Evolutionary conservation across 352 stramenopile species (phyloP).

Genomic region (Phytopythium boreale): DNA sequence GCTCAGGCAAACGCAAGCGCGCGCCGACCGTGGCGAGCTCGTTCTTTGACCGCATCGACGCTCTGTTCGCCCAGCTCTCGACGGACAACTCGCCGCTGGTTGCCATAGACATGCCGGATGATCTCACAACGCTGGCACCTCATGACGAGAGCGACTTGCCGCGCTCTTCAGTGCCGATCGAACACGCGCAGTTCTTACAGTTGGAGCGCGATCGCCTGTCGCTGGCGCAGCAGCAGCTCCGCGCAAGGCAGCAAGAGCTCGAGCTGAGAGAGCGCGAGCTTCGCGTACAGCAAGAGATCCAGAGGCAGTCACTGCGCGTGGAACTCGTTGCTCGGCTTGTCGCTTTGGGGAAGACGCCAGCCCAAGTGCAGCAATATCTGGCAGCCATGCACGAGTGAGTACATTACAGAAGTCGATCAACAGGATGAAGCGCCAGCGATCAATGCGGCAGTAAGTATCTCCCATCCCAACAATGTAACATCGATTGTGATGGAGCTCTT

Average conservation of each 20-base stretch:
- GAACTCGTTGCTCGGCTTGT: conserved; percentile 9
- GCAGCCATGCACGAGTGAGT: conserved; percentile 21
- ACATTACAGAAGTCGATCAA: conserved; percentile 7
- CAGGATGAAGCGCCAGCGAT: conserved; percentile 4
- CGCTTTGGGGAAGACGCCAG: conserved; percentile 24
- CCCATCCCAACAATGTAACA: conserved; percentile 6
- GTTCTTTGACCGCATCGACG: conserved; percentile 29
- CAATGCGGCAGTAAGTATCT: background rate
- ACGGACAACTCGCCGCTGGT: background rate
- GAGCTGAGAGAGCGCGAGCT: conserved; percentile 30
- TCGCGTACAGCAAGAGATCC: background rate
- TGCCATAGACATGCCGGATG: background rate
- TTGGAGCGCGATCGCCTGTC: conserved; percentile 40
- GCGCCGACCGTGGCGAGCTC: background rate
- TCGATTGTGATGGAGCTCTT: background rate
- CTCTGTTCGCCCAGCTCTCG: conserved; percentile 13
- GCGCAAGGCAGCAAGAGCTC: conserved; percentile 34
- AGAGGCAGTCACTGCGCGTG: conserved; percentile 9
- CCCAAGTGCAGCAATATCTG: conserved; percentile 29
- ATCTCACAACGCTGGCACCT: background rate
- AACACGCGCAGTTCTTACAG: conserved; percentile 8
- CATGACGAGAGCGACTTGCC: background rate
- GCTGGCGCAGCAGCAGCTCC: conserved; percentile 36
- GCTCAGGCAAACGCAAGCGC: conserved; percentile 17
- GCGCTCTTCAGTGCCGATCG: background rate